These are phyloP conservation scores for Ceratopteris richardii DNA, from an alignment of 75 land plant species.

Conservation along the genomic window DNA sequence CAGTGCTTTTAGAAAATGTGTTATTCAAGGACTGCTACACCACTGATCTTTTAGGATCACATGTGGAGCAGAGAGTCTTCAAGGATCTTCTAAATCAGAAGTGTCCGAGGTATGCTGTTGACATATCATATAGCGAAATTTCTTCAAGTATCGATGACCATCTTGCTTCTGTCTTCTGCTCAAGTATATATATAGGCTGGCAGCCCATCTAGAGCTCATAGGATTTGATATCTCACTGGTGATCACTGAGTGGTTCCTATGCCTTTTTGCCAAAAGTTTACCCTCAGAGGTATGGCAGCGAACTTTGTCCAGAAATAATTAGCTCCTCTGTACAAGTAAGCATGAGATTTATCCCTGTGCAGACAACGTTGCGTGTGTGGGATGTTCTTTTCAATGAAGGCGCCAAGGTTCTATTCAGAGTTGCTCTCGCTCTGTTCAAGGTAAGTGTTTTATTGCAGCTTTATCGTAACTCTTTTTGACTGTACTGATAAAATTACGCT, in stretches of 20 bases:
- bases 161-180: no score
- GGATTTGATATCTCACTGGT: slow-evolving; percentile 94
- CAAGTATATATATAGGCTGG: slow-evolving; percentile 49
- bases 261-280: slow-evolving; percentile 91
- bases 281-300: slow-evolving; percentile 84
- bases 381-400: slow-evolving; percentile 95
- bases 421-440: slow-evolving; percentile 89
- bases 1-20: slow-evolving; percentile 88
- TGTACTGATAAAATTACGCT: no score
- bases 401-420: slow-evolving; percentile 67
- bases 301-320: no score
- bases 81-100: slow-evolving; percentile 76
- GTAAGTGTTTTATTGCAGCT: no score
- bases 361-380: slow-evolving; percentile 92
- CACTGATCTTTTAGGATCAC: slow-evolving; percentile 81
- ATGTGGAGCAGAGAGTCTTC: slow-evolving; percentile 94
- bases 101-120: slow-evolving; percentile 57
- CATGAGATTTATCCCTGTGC: not conserved
- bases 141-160: no score
- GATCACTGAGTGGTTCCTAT: slow-evolving; percentile 93
- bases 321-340: no score
- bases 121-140: no score
- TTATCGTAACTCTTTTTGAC: no score
- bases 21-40: slow-evolving; percentile 83
- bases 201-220: slow-evolving; percentile 76